Conservation (phyloP, 2,329 filamentous ascomycete genomes). For the Beauveria caledonica region DNA sequence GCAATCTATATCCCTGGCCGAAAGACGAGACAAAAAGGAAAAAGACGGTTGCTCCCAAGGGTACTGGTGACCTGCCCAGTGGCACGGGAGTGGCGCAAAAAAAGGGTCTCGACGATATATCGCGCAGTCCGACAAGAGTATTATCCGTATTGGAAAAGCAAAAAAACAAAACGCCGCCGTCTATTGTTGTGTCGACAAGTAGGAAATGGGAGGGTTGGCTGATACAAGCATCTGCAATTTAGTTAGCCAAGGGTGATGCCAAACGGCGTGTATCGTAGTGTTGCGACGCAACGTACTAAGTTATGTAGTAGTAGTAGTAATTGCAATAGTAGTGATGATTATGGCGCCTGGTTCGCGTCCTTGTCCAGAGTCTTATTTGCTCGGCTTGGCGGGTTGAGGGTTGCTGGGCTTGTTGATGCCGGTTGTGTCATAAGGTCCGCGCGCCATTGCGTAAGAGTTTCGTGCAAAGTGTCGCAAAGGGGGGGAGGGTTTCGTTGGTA, state of each 20-base stretch:
- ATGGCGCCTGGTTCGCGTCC: neutral
- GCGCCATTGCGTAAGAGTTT: constrained; percentile 5
- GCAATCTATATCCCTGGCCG: neutral
- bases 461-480: neutral
- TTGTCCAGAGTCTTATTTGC: neutral
- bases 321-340: neutral
- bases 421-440: constrained; percentile 12
- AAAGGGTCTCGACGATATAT: neutral
- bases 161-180: constrained; percentile 9
- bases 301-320: neutral
- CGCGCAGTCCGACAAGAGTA: neutral
- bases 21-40: neutral
- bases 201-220: constrained; percentile 1
- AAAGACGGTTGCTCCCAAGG: neutral
- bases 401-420: constrained; percentile 12
- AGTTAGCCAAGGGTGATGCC: neutral
- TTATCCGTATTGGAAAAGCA: neutral
- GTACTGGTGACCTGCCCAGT: constrained; percentile 1
- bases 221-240: constrained; percentile 1
- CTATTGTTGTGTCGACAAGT: constrained; percentile 11
- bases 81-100: neutral
- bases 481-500: neutral
- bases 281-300: neutral
- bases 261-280: neutral
- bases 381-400: constrained; percentile 11